Evolutionary conservation across 352 stramenopile species (phyloP).

Genomic region (Sclerospora graminicola): DNA sequence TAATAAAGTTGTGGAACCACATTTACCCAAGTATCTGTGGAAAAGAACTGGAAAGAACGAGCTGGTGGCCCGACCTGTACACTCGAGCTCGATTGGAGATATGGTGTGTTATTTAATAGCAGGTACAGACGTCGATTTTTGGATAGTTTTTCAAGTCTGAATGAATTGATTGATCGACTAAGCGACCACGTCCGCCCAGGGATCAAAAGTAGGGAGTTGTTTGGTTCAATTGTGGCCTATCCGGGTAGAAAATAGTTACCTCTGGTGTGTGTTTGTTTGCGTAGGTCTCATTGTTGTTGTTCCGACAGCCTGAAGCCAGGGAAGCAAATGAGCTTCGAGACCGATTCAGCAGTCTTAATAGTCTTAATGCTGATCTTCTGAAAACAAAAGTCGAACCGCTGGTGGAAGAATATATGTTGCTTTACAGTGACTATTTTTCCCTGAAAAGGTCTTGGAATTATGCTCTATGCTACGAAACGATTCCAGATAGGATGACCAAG

Average conservation of each 20-base stretch:
- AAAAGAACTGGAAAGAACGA: slow-evolving; percentile 9
- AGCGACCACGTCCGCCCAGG: slow-evolving; percentile 32
- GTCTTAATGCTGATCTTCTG: slow-evolving; percentile 22
- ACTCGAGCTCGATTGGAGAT: slow-evolving; percentile 18
- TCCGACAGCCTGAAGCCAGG: slow-evolving; percentile 30
- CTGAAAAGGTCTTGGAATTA: slow-evolving; percentile 26
- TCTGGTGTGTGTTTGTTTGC: slow-evolving; percentile 1
- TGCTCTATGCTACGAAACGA: slow-evolving; percentile 17
- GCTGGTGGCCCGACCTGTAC: slow-evolving; percentile 2
- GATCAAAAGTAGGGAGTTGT: slow-evolving; percentile 28
- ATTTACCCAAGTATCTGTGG: slow-evolving; percentile 27
- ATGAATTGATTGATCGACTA: slow-evolving; percentile 47
- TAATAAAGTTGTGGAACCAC: slow-evolving; percentile 16
- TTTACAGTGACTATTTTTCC: slow-evolving; percentile 46
- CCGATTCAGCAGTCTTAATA: slow-evolving; percentile 37
- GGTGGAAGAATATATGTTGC: slow-evolving; percentile 38
- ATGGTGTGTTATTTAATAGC: slow-evolving; percentile 26
- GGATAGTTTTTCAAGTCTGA: slow-evolving; percentile 54
- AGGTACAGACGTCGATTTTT: slow-evolving; percentile 39
- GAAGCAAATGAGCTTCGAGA: slow-evolving; percentile 28
- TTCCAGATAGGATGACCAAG: slow-evolving; percentile 20
- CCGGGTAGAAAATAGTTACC: no score
- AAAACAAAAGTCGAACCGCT: slow-evolving; percentile 21
- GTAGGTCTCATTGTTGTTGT: slow-evolving; percentile 46
- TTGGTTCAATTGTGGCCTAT: no score